Percentiles rank a stretch among this genome's conserved stretches.
Evolutionary conservation across 73 alveolate species (phyloP).

Genomic region (Symbiodinium natans): DNA sequence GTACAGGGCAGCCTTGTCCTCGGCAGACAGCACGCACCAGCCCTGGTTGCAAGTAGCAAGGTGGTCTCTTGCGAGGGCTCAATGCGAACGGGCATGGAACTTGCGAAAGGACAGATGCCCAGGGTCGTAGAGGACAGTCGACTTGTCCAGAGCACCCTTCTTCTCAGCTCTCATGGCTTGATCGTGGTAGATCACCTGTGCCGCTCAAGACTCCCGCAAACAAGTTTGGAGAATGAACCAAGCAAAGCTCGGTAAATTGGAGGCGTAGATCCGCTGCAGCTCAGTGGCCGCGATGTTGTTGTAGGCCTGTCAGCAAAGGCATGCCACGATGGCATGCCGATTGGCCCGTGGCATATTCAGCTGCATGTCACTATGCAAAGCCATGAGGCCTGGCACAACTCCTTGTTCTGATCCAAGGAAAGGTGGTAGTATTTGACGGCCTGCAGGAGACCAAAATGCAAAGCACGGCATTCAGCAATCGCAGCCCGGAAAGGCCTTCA

Average conservation of each 20-base stretch:
- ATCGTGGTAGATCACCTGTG: constrained; percentile 63
- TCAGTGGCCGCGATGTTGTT: constrained; percentile 80
- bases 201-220: background rate
- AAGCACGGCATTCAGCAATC: no score
- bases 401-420: constrained; percentile 91
- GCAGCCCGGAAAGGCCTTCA: constrained; percentile 33
- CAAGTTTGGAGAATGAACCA: background rate
- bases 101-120: no score
- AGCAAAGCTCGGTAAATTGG: background rate
- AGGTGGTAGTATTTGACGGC: constrained; percentile 92
- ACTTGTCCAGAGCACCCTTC: constrained; percentile 88
- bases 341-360: background rate
- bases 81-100: no score
- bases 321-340: background rate
- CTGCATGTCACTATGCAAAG: no score
- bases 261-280: background rate
- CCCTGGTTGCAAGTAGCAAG: no score
- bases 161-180: constrained; percentile 85
- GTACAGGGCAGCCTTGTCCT: constrained; percentile 85
- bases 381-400: constrained; percentile 85
- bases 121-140: constrained; percentile 78
- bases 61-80: no score
- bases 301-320: constrained; percentile 48
- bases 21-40: no score
- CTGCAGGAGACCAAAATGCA: background rate